Base-by-base conservation (phyloP, 2,329 filamentous ascomycete genomes). In the Aureobasidium sp. region DNA sequence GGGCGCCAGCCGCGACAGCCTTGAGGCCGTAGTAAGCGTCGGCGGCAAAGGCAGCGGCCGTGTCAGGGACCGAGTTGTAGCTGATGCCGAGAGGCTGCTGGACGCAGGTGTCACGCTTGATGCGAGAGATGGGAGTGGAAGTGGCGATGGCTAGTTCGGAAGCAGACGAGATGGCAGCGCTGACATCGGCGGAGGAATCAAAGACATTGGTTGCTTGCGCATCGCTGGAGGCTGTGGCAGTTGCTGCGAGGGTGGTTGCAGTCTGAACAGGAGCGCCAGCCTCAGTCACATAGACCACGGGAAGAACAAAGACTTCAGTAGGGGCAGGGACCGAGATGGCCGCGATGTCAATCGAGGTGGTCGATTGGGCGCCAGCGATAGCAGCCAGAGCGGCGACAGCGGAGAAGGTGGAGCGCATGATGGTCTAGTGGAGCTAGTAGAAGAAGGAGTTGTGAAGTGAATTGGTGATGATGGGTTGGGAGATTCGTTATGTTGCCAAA, bases 61-160 rank as follows among this genome's bases (percentile, higher is more conserved):
- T 74, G 61, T 77, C 75, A 8, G 73, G 72, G 12, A 52, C 20
- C 17, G 34, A 37, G 34, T 15, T n/a, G 31, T 39, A 37, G 31
- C 27, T 34, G n/a, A 52, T 39, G 4, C 45, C 45, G 14, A 34
- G 25, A n/a, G 45, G 45, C 25, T 57, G 53, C 4, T 22, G 31
- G 11, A 41, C 22, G 20, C 49, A 53, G 6, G 34, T 8, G 15
- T 49, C 45, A 31, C 45, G 25, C 45, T 49, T 49, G 8, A 47
- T 17, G 25, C 45, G 25, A 34, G 45, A 49, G 5, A 49, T 9
- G 22, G 45, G 45, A n/a, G 45, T 34, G 15, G 45, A 17, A 9
- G 45, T 49, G 7, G 45, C 45, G 9, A 12, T 15, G 15, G 45
- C 45, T 11, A 49, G 3, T 12, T 31, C 27, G 17, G 45, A 49